Evolutionary conservation across 371 early-diverging fungal genomes (phyloP).

Genomic region (Caulochytrium protostelioides): DNA sequence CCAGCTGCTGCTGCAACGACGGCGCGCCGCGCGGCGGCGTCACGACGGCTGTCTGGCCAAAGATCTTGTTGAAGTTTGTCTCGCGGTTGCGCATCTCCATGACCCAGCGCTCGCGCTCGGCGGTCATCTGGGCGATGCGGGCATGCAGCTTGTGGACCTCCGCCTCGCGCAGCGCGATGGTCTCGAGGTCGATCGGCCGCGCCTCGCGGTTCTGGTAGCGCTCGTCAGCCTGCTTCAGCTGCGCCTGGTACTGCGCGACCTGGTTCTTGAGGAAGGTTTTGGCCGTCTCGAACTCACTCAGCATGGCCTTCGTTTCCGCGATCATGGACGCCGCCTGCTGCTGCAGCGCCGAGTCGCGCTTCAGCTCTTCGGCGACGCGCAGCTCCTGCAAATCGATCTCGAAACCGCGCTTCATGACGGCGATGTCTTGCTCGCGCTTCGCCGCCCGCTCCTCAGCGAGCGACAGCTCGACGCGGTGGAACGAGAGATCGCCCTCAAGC

Average conservation of each 20-base stretch:
- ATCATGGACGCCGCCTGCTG: too few relatives aligned
- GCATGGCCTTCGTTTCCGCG: slow-evolving; percentile 15
- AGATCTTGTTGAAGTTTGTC: slow-evolving; percentile 26
- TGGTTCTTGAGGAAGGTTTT: slow-evolving; percentile 21
- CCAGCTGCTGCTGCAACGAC: too few relatives aligned
- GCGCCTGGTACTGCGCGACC: slow-evolving; percentile 10
- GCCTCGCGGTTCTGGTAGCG: slow-evolving; percentile 27
- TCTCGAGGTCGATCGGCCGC: slow-evolving; percentile 15
- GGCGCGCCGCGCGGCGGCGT: too few relatives aligned
- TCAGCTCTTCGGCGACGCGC: slow-evolving; percentile 4
- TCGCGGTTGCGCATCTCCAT: slow-evolving; percentile 27
- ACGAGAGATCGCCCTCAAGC: too few relatives aligned
- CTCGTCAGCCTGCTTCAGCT: slow-evolving; percentile 21
- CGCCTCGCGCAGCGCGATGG: slow-evolving; percentile 16
- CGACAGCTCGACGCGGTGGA: too few relatives aligned
- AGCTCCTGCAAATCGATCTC: too few relatives aligned
- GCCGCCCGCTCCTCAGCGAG: too few relatives aligned
- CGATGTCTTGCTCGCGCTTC: too few relatives aligned
- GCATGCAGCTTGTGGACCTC: slow-evolving; percentile 10
- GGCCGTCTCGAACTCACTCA: slow-evolving; percentile 21
- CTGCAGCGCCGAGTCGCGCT: slow-evolving; percentile 17
- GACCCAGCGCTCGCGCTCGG: slow-evolving; percentile 19
- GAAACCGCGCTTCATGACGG: too few relatives aligned
- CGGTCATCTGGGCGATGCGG: slow-evolving; percentile 6
- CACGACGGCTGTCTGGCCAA: slow-evolving; percentile 4